phyloP scores from a whole-genome alignment of 306 rosid genomes.

The Gastrolobium villosum region DNA sequence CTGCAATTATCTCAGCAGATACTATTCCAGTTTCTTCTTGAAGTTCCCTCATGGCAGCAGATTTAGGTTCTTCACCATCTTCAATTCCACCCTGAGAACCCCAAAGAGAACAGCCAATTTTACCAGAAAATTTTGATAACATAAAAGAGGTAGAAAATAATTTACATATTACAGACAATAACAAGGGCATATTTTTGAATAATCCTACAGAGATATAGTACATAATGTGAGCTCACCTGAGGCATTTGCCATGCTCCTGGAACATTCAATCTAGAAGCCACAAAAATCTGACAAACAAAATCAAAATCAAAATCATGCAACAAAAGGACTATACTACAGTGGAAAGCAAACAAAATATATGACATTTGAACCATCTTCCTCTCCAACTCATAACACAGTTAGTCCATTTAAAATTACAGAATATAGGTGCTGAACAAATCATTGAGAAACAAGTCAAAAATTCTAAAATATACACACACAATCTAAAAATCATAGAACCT shows the following conservation, averaged over 20 bases:
- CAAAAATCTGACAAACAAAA: conserved; percentile 72
- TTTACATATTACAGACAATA: conserved; percentile 5
- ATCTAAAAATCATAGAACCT: conserved; percentile 13
- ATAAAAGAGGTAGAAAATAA: conserved; percentile 25
- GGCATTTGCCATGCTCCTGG: conserved; percentile 99
- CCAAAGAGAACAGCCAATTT: conserved; percentile 26
- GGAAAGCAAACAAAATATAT: neutral
- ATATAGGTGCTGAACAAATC: conserved; percentile 3
- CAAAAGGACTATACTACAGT: neutral
- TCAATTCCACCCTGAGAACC: conserved; percentile 88
- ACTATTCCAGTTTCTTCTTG: conserved; percentile 93
- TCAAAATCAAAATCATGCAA: conserved; percentile 4
- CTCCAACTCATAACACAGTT: conserved; percentile 14
- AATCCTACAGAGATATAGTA: conserved; percentile 26
- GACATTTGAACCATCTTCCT: neutral
- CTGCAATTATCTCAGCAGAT: conserved; percentile 81
- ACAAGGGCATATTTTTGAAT: neutral
- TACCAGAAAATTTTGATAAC: conserved; percentile 29
- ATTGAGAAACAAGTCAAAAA: neutral
- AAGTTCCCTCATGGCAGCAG: conserved; percentile 89
- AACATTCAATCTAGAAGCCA: conserved; percentile 94
- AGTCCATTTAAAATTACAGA: neutral
- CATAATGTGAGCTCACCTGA: conserved; percentile 70
- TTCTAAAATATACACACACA: neutral
- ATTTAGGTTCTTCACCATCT: conserved; percentile 94